Evolutionary conservation across 441 rosid genomes (phyloP).

Genomic region (Sinapis alba): DNA sequence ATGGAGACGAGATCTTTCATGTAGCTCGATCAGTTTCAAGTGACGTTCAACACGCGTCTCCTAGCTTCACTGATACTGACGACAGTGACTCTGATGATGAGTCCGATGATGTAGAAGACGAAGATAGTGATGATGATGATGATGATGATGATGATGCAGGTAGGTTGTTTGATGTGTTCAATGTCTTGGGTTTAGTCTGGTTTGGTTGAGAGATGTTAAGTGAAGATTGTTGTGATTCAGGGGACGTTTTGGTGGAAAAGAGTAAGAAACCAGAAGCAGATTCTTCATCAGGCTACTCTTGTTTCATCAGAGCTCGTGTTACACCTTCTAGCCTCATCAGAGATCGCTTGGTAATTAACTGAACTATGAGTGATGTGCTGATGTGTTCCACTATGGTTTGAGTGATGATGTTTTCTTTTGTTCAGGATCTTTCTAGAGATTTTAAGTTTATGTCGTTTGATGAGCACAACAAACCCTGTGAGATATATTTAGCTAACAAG

Average conservation of each 20-base stretch:
- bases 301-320: constrained; percentile 23
- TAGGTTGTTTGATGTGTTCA: constrained; percentile 12
- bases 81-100: constrained; percentile 3
- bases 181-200: not conserved
- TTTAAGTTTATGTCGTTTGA: not conserved
- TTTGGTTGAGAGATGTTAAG: not conserved
- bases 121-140: not conserved
- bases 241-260: constrained; percentile 4
- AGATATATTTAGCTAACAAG: constrained; percentile 27
- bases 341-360: constrained; percentile 36
- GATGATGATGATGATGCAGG: not conserved
- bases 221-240: constrained; percentile 27
- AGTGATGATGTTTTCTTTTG: not conserved
- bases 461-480: not conserved
- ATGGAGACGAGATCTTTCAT: constrained; percentile 24
- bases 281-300: constrained; percentile 6
- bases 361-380: not conserved
- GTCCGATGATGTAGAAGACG: not conserved
- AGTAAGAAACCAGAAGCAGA: constrained; percentile 23
- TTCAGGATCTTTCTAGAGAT: constrained; percentile 27
- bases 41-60: no score
- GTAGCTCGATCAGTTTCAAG: constrained; percentile 15
- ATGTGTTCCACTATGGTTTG: not conserved
- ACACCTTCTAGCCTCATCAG: constrained; percentile 18
- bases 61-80: not conserved